Conservation (phyloP, 306 rosid species). For the Gastrolobium villosum region DNA sequence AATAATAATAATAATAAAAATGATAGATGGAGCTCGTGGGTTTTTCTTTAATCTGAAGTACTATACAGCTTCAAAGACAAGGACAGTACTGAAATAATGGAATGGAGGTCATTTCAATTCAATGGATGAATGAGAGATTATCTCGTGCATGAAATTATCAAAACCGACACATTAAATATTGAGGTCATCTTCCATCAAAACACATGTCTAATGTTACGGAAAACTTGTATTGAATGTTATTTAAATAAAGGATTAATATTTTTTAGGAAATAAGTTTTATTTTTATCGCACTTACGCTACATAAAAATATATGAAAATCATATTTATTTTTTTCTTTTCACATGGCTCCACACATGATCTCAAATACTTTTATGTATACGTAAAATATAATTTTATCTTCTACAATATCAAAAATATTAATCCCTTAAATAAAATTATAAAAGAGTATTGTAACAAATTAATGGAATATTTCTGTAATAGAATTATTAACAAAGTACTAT, state of each 20-base stretch:
- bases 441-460: too few relatives aligned
- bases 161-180: slow-evolving; percentile 13
- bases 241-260: neutral
- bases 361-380: too few relatives aligned
- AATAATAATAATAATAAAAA: neutral
- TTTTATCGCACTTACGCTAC: too few relatives aligned
- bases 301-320: too few relatives aligned
- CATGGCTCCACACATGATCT: too few relatives aligned
- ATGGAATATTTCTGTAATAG: too few relatives aligned
- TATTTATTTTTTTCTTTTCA: too few relatives aligned
- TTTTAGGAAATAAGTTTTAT: too few relatives aligned
- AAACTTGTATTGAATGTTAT: neutral
- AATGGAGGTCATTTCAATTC: neutral
- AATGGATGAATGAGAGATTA: neutral
- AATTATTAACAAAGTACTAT: too few relatives aligned
- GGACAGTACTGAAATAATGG: neutral
- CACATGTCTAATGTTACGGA: neutral
- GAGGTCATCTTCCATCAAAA: neutral
- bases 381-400: too few relatives aligned
- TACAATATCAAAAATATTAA: too few relatives aligned
- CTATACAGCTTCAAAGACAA: neutral
- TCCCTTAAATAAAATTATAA: too few relatives aligned
- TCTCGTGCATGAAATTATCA: neutral
- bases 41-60: slow-evolving; percentile 1
- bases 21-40: slow-evolving; percentile 12